These are phyloP conservation scores for Coemansia sp. DNA, from an alignment of 192 early-diverging fungal genomes.

Conservation along the genomic window DNA sequence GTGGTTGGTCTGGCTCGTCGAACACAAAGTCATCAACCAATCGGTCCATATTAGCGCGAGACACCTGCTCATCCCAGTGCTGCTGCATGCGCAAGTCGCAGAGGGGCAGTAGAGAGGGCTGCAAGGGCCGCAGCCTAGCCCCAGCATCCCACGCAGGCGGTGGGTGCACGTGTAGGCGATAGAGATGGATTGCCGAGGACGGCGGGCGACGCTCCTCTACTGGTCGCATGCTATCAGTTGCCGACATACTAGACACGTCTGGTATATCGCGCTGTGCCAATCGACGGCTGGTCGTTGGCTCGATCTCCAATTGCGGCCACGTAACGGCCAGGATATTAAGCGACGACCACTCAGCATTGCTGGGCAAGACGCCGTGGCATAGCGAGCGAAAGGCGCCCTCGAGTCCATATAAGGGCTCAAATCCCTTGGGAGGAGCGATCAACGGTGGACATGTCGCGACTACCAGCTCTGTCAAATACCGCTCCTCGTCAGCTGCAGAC, in stretches of 20 bases:
- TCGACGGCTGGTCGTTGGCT: slow-evolving; percentile 21
- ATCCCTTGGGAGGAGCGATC: slow-evolving; percentile 22
- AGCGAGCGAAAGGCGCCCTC: slow-evolving; percentile 44
- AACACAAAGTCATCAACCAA: slow-evolving; percentile 17
- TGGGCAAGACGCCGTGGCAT: slow-evolving; percentile 40
- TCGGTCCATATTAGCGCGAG: slow-evolving; percentile 34
- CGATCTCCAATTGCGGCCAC: slow-evolving; percentile 48
- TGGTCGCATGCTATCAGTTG: slow-evolving; percentile 29
- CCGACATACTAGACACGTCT: slow-evolving; percentile 39
- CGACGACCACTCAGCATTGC: slow-evolving; percentile 52
- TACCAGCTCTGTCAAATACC: slow-evolving; percentile 36
- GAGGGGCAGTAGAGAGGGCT: slow-evolving; percentile 51
- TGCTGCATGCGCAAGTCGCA: slow-evolving; percentile 50
- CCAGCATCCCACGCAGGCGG: slow-evolving; percentile 36
- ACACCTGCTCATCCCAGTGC: slow-evolving; percentile 44
- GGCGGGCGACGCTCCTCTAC: slow-evolving; percentile 34
- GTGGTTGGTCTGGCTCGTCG: slow-evolving; percentile 5
- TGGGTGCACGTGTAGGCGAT: slow-evolving; percentile 44
- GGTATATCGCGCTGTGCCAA: slow-evolving; percentile 45
- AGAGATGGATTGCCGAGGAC: slow-evolving; percentile 46
- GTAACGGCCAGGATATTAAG: slow-evolving; percentile 48
- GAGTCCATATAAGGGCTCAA: slow-evolving; percentile 33
- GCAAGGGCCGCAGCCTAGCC: slow-evolving; percentile 17
- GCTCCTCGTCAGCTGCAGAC: slow-evolving; percentile 17
- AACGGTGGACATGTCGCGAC: slow-evolving; percentile 27